These are phyloP conservation scores for Mycena sanguinolenta DNA, from an alignment of 768 basidiomycete genomes.

Conservation along the genomic window DNA sequence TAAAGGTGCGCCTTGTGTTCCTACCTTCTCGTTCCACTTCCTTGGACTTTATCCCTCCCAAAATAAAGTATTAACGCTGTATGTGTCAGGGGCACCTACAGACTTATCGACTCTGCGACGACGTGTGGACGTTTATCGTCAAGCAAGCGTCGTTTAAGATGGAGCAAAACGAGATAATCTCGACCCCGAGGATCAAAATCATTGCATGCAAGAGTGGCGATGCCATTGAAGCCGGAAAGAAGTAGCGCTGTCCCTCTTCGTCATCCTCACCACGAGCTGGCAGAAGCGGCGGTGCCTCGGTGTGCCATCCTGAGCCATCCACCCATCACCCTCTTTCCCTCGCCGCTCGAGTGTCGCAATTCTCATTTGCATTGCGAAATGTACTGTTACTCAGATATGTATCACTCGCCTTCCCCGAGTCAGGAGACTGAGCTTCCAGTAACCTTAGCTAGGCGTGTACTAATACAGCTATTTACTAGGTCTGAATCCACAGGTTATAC, in stretches of 20 bases:
- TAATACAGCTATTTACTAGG: background rate
- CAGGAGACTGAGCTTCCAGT: background rate
- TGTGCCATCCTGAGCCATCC: background rate
- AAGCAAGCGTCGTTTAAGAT: constrained; percentile 95
- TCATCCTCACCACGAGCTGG: background rate
- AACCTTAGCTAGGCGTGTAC: background rate
- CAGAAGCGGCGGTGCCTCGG: background rate
- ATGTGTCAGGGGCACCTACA: constrained; percentile 82
- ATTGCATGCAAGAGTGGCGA: constrained; percentile 98
- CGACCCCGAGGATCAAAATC: constrained; percentile 89
- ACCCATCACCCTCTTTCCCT: background rate
- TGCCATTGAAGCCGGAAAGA: constrained; percentile 86
- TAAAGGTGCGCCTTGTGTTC: constrained; percentile 73
- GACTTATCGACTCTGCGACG: constrained; percentile 94
- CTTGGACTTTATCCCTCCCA: background rate
- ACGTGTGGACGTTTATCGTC: constrained; percentile 99
- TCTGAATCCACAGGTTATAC: background rate
- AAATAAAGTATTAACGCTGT: background rate
- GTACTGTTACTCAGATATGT: background rate
- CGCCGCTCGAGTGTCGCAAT: background rate
- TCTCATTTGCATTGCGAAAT: background rate
- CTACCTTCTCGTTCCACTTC: constrained; percentile 6
- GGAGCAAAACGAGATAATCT: constrained; percentile 88
- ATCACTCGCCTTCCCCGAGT: background rate
- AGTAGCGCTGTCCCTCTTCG: constrained; percentile 51